A percentile compares a stretch with the other conserved stretches of the same genome.
Evolutionary conservation across 2,329 filamentous ascomycete genomes (phyloP).

Genomic region (Epichloe festucae): DNA sequence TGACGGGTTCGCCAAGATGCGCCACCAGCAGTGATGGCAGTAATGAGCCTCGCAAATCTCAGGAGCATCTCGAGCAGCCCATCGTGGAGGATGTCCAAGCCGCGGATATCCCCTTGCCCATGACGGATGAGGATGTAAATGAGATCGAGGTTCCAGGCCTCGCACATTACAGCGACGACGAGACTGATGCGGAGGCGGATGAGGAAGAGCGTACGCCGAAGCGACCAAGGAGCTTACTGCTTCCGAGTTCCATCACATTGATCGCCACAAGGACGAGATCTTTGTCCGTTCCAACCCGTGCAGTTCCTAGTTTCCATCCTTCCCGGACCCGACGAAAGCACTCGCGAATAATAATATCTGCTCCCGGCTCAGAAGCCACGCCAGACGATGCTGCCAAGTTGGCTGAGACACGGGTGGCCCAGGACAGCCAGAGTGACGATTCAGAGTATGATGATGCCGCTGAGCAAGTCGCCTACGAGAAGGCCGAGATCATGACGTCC

Average conservation of each 20-base stretch:
- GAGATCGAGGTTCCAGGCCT: conserved; percentile 73
- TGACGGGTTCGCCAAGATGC: conserved; percentile 13
- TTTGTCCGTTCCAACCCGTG: conserved; percentile 33
- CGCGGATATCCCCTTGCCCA: conserved; percentile 50
- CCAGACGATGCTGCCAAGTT: neutral
- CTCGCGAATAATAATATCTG: neutral
- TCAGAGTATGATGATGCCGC: conserved; percentile 29
- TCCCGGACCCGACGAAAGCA: neutral
- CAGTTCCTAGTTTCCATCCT: conserved; percentile 8
- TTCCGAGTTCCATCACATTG: conserved; percentile 14
- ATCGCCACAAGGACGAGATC: conserved; percentile 30
- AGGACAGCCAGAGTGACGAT: neutral
- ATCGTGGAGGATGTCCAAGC: conserved; percentile 20
- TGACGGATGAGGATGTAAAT: conserved; percentile 53
- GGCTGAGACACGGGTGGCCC: neutral
- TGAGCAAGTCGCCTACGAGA: conserved; percentile 37
- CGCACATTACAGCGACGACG: conserved; percentile 48
- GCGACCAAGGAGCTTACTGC: conserved; percentile 34
- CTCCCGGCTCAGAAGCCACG: neutral
- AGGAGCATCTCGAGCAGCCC: conserved; percentile 9
- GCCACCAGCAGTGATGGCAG: conserved; percentile 3
- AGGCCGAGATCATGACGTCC: conserved; percentile 44
- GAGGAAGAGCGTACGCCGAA: conserved; percentile 18
- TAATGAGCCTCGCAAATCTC: conserved; percentile 8
- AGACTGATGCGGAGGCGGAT: conserved; percentile 32